phyloP scores from a whole-genome alignment of 108 stramenopile genomes.

The Pseudonitzschia pungens region DNA sequence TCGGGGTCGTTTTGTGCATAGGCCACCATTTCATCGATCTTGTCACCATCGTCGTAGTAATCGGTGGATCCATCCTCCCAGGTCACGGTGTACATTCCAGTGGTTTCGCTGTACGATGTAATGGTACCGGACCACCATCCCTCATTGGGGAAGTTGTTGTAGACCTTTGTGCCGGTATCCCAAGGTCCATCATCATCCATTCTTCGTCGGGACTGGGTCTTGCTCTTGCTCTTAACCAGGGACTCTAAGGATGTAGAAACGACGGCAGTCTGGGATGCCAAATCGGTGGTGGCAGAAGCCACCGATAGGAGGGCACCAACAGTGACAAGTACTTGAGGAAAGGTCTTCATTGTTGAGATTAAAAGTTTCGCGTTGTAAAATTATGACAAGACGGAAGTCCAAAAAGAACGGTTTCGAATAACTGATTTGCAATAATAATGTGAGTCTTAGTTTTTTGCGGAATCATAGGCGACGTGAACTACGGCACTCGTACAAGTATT shows the following conservation, averaged over 20 bases:
- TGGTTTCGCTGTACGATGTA: neutral
- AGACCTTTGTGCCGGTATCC: slow-evolving; percentile 16
- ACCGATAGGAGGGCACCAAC: neutral
- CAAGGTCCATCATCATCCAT: neutral
- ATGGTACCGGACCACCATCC: slow-evolving; percentile 17
- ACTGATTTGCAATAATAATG: no score
- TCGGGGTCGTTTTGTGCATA: slow-evolving; percentile 6
- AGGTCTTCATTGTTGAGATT: slow-evolving; percentile 7
- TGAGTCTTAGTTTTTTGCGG: no score
- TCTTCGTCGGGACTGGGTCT: neutral
- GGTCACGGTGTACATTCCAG: slow-evolving; percentile 11
- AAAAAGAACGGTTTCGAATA: no score
- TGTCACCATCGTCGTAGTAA: slow-evolving; percentile 15
- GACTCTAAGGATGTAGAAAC: neutral
- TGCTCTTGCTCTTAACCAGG: neutral
- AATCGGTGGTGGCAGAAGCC: neutral
- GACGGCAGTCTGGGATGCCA: neutral
- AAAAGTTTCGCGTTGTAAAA: no score
- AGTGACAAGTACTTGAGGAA: slow-evolving; percentile 3
- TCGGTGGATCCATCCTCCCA: slow-evolving; percentile 22
- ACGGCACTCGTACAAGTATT: no score
- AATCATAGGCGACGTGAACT: no score
- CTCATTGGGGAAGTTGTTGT: slow-evolving; percentile 11
- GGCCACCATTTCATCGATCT: slow-evolving; percentile 20
- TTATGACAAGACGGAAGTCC: no score